These are phyloP conservation scores for Coniosporium apollinis DNA, from an alignment of 495 filamentous ascomycete genomes.

Conservation along the genomic window DNA sequence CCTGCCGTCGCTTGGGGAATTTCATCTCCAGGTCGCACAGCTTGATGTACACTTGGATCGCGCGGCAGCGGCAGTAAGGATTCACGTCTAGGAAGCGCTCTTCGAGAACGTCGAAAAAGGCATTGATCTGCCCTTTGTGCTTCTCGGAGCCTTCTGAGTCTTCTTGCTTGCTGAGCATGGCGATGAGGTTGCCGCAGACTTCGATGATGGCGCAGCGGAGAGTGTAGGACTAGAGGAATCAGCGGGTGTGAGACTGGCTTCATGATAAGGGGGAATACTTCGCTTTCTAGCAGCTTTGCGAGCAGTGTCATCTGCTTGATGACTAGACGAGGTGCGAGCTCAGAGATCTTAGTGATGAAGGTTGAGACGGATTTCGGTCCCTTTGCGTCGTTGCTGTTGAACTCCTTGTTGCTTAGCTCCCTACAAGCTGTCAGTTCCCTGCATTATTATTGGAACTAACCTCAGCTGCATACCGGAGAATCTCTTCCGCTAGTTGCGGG, in stretches of 20 bases:
- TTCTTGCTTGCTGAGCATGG: constrained; percentile 77
- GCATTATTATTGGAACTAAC: constrained; percentile 10
- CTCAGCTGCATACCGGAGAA: constrained; percentile 38
- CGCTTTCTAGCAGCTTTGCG: constrained; percentile 86
- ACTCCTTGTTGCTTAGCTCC: constrained; percentile 93
- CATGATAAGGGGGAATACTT: constrained; percentile 38
- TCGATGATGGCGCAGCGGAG: constrained; percentile 88
- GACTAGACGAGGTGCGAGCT: constrained; percentile 75
- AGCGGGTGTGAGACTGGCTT: no score
- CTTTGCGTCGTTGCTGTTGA: constrained; percentile 85
- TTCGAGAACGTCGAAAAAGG: constrained; percentile 91
- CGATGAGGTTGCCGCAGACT: constrained; percentile 94
- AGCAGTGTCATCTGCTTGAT: constrained; percentile 94
- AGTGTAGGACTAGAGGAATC: constrained; percentile 80
- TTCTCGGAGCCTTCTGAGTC: constrained; percentile 60
- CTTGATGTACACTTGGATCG: constrained; percentile 83
- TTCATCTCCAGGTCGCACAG: constrained; percentile 88
- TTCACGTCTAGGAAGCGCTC: constrained; percentile 94
- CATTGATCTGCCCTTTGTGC: constrained; percentile 82
- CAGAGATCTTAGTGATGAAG: constrained; percentile 92
- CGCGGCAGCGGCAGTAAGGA: constrained; percentile 83
- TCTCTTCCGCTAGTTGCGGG: constrained; percentile 85
- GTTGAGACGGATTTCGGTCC: constrained; percentile 97
- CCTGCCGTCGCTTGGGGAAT: constrained; percentile 80
- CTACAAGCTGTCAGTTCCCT: constrained; percentile 27